Conservation (phyloP, 768 basidiomycete genomes). For the Clitopilus passeckerianus region DNA sequence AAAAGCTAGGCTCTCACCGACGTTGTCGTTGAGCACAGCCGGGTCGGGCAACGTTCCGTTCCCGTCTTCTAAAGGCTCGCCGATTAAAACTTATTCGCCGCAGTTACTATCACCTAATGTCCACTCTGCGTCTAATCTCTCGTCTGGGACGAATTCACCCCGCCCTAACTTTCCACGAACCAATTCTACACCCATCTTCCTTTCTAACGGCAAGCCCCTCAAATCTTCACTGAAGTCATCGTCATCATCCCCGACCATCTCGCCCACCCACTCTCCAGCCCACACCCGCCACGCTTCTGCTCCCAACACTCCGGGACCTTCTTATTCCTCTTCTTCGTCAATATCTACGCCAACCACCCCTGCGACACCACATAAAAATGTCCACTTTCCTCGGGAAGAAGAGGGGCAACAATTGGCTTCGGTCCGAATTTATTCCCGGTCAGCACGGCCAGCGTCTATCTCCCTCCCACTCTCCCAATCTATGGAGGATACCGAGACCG, state of each 20-base stretch:
- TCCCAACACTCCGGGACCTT: constrained; percentile 12
- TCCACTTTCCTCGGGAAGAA: constrained; percentile 77
- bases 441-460: constrained; percentile 61
- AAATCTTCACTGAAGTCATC: constrained; percentile 77
- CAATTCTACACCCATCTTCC: constrained; percentile 37
- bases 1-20: not conserved
- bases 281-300: constrained; percentile 31
- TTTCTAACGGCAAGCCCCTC: constrained; percentile 80
- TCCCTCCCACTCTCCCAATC: constrained; percentile 17
- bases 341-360: constrained; percentile 41
- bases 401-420: constrained; percentile 51
- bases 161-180: constrained; percentile 31
- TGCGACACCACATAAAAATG: constrained; percentile 57
- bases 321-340: constrained; percentile 45
- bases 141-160: constrained; percentile 4
- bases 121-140: not conserved
- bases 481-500: constrained; percentile 42
- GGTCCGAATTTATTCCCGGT: constrained; percentile 58
- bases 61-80: constrained; percentile 38
- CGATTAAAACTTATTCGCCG: constrained; percentile 17
- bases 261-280: constrained; percentile 27
- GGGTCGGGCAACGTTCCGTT: constrained; percentile 16
- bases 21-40: constrained; percentile 9
- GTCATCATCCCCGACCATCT: constrained; percentile 42
- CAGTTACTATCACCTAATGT: not conserved